phyloP scores from a whole-genome alignment of 495 filamentous ascomycete genomes.

The Penicillium herquei region DNA sequence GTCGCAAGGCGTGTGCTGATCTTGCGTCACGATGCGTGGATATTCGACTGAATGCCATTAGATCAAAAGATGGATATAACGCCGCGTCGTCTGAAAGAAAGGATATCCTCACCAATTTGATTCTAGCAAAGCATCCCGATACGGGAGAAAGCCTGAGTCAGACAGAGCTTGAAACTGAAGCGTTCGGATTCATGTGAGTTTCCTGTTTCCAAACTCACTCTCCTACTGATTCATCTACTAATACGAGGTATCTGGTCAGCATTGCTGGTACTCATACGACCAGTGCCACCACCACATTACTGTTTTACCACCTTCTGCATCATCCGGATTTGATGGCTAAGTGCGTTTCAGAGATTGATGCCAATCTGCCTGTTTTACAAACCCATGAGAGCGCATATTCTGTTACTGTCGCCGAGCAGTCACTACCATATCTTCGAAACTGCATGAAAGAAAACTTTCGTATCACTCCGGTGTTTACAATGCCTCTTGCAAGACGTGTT shows the following conservation, averaged over 20 bases:
- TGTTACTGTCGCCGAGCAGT: constrained; percentile 2
- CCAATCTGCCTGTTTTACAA: constrained; percentile 2
- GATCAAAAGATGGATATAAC: neutral
- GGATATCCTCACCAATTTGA: constrained; percentile 13
- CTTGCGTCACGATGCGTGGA: constrained; percentile 9
- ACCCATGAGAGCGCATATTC: constrained; percentile 6
- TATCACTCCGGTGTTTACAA: constrained; percentile 12
- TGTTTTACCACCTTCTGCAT: constrained; percentile 11
- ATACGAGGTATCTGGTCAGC: neutral
- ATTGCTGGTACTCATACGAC: constrained; percentile 14
- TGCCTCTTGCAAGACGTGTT: constrained; percentile 11
- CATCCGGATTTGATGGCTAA: constrained; percentile 1
- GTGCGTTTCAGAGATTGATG: constrained; percentile 11
- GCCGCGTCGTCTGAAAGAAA: neutral
- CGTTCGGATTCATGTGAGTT: constrained; percentile 14
- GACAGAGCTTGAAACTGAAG: constrained; percentile 11
- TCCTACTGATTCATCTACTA: neutral
- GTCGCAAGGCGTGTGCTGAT: constrained; percentile 9
- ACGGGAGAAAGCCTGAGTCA: constrained; percentile 5
- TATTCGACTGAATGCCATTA: neutral
- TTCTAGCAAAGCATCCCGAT: constrained; percentile 11
- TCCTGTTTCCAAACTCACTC: neutral
- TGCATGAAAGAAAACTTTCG: constrained; percentile 15
- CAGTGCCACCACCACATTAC: constrained; percentile 9
- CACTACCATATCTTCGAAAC: constrained; percentile 9